These are phyloP conservation scores for Drechslera avenae DNA, from an alignment of 2,329 filamentous ascomycete genomes.

Conservation along the genomic window DNA sequence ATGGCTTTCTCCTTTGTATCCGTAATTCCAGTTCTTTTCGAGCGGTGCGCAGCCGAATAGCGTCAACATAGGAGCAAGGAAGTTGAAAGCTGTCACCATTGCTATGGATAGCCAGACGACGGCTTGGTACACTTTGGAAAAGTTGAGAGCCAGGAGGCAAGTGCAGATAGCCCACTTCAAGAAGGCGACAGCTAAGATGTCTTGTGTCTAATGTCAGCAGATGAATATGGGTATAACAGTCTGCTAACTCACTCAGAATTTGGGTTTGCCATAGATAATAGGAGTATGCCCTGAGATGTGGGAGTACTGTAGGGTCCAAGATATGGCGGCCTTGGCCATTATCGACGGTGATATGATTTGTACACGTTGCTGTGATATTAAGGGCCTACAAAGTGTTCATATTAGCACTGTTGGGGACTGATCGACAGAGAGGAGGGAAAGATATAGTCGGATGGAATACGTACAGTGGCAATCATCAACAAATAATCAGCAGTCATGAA, in stretches of 20 bases:
- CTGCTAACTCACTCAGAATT: slow-evolving; percentile 21
- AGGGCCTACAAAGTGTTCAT: slow-evolving; percentile 12
- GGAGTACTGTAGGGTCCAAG: slow-evolving; percentile 26
- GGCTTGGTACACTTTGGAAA: slow-evolving; percentile 30
- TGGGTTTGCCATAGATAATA: slow-evolving; percentile 34
- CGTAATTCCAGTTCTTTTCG: slow-evolving; percentile 36
- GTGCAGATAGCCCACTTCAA: slow-evolving; percentile 41
- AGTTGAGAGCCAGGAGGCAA: slow-evolving; percentile 37
- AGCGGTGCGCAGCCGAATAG: slow-evolving; percentile 36
- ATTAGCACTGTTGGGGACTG: slow-evolving; percentile 7
- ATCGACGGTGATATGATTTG: slow-evolving; percentile 22
- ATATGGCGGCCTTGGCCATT: slow-evolving; percentile 30
- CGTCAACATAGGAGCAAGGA: slow-evolving; percentile 30
- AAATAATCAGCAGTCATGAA: slow-evolving; percentile 35
- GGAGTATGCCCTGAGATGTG: slow-evolving; percentile 23
- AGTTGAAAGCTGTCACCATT: slow-evolving; percentile 35
- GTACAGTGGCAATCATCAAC: slow-evolving; percentile 33
- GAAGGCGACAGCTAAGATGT: slow-evolving; percentile 37
- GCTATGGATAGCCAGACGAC: slow-evolving; percentile 37
- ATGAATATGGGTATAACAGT: not conserved
- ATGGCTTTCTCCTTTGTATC: slow-evolving; percentile 14
- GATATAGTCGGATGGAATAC: slow-evolving; percentile 5
- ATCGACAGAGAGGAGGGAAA: not conserved
- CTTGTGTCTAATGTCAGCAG: not conserved
- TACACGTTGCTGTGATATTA: slow-evolving; percentile 21